Percentiles rank a stretch among this genome's conserved stretches.
phyloP scores from a whole-genome alignment of 2,329 filamentous ascomycete genomes.

The Nigrograna mackinnonii region DNA sequence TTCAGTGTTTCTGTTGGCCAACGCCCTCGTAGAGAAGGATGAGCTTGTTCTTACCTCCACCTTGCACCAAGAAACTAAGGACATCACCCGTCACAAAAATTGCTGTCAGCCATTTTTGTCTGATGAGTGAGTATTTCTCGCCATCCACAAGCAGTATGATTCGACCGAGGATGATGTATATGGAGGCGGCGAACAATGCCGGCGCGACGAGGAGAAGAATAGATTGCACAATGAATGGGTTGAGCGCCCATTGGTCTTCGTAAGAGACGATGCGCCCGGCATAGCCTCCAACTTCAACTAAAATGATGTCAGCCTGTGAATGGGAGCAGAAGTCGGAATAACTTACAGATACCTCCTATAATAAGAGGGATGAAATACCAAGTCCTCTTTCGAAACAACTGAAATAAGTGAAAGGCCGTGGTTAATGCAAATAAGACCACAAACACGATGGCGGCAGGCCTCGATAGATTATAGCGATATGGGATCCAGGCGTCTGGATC shows the following conservation, averaged over 20 bases:
- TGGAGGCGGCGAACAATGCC: slow-evolving; percentile 51
- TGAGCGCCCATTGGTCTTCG: slow-evolving; percentile 40
- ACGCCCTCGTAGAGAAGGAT: not conserved
- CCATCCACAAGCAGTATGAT: slow-evolving; percentile 45
- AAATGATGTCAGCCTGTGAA: not conserved
- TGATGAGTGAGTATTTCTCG: slow-evolving; percentile 44
- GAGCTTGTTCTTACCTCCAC: slow-evolving; percentile 27
- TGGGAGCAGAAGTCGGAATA: not conserved
- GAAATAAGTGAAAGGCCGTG: slow-evolving; percentile 46
- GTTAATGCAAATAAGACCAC: slow-evolving; percentile 48
- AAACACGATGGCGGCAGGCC: slow-evolving; percentile 52
- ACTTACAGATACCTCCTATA: slow-evolving; percentile 53
- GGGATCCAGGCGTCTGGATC: slow-evolving; percentile 14
- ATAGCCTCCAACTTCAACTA: slow-evolving; percentile 58
- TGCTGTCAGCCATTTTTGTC: slow-evolving; percentile 46
- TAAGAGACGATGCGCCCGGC: slow-evolving; percentile 47
- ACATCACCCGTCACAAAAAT: slow-evolving; percentile 52
- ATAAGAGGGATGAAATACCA: slow-evolving; percentile 58
- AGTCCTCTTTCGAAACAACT: slow-evolving; percentile 46
- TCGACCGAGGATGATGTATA: slow-evolving; percentile 55
- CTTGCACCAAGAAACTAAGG: slow-evolving; percentile 49
- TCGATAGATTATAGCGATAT: slow-evolving; percentile 47
- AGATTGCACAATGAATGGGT: slow-evolving; percentile 47
- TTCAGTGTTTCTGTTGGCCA: not conserved
- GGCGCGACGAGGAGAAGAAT: slow-evolving; percentile 51